Conservation (phyloP, 306 rosid species). For the Acacia acuminata region DNA sequence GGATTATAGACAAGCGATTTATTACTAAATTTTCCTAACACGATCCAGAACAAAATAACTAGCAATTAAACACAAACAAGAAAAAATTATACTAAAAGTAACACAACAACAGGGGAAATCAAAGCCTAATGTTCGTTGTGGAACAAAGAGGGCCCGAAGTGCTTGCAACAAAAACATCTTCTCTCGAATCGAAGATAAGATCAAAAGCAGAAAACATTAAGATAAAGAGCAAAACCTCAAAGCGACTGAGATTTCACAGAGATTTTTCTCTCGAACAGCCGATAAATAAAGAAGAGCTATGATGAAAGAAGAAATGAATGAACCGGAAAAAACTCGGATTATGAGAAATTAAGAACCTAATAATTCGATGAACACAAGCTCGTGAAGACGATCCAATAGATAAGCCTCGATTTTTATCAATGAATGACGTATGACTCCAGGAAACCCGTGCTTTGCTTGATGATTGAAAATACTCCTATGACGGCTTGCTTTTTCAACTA, state of each 20-base stretch:
- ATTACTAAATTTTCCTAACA: neutral
- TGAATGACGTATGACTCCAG: conserved; percentile 24
- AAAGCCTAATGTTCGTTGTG: neutral
- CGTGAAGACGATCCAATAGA: conserved; percentile 35
- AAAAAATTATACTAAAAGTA: conserved; percentile 21
- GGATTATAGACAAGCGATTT: neutral
- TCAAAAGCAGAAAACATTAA: neutral
- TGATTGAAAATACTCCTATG: conserved; percentile 6
- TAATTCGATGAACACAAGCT: conserved; percentile 34
- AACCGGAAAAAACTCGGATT: neutral
- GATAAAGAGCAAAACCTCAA: conserved; percentile 21
- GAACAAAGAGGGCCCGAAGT: conserved; percentile 1
- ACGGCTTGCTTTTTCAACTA: conserved; percentile 13
- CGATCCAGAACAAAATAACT: conserved; percentile 3
- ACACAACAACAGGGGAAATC: neutral
- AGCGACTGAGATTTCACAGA: neutral
- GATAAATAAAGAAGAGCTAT: neutral
- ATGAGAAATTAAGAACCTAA: neutral
- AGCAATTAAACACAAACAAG: neutral
- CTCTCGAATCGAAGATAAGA: conserved; percentile 13
- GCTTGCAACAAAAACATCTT: neutral
- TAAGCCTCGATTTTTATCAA: conserved; percentile 32
- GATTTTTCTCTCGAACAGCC: neutral
- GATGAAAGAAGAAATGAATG: neutral
- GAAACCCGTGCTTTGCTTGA: conserved; percentile 39